Conservation (phyloP, 129 eudicot genomes). For the Flaveria bidentis region DNA sequence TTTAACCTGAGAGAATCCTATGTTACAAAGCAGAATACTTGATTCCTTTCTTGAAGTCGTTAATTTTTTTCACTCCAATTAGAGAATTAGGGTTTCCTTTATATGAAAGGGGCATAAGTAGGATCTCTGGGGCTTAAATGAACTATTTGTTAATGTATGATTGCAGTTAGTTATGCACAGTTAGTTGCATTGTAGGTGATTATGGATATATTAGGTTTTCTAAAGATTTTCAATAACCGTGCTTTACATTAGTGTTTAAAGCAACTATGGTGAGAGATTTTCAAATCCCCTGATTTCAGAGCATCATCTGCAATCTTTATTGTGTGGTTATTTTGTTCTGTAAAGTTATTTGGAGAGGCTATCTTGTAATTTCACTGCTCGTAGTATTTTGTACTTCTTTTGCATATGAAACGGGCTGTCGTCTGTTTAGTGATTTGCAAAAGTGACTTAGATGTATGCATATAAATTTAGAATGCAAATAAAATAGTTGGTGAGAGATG, state of each 20-base stretch:
- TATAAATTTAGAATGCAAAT: background rate
- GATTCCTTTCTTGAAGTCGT: slow-evolving; percentile 3
- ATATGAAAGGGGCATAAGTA: too few relatives aligned
- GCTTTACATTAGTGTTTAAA: background rate
- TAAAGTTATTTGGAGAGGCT: background rate
- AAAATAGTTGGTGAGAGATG: too few relatives aligned
- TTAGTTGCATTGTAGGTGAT: slow-evolving; percentile 18
- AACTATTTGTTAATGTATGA: slow-evolving; percentile 10
- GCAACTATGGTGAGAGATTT: background rate
- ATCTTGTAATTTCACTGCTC: background rate
- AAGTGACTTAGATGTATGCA: too few relatives aligned
- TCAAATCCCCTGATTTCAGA: background rate
- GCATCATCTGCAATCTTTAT: background rate
- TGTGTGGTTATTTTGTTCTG: background rate
- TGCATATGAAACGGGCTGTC: background rate
- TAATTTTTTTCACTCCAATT: background rate
- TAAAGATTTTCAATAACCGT: background rate
- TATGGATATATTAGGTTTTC: background rate
- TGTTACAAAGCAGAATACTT: background rate
- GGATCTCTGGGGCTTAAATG: background rate
- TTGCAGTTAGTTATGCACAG: background rate
- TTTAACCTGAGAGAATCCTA: slow-evolving; percentile 16
- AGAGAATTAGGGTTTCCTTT: slow-evolving; percentile 26
- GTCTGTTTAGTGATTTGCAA: background rate
- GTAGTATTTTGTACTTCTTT: background rate